Evolutionary conservation across 805 yeast genomes (phyloP), one percentile per base, ranked within the genome.

Genomic region (Candida broadrunensis): DNA sequence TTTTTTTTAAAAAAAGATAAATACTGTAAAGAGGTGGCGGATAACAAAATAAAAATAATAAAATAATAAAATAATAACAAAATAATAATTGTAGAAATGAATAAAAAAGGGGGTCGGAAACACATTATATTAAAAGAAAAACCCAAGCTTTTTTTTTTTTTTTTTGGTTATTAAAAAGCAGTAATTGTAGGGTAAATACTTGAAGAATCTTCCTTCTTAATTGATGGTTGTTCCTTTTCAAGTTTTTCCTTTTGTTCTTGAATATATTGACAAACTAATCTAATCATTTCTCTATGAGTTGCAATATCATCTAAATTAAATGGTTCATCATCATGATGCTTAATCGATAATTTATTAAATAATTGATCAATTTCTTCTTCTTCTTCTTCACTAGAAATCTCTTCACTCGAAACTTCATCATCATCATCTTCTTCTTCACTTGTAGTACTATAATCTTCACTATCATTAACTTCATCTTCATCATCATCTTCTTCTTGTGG

Each of bases 121-220:
- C n/a, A n/a, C n/a, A n/a, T n/a, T n/a, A n/a, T n/a, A n/a, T n/a
- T n/a, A n/a, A n/a, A n/a, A n/a, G n/a, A n/a, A n/a, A n/a, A n/a
- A n/a, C n/a, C n/a, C n/a, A n/a, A n/a, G n/a, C n/a, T n/a, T n/a
- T n/a, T n/a, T n/a, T n/a, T n/a, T n/a, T n/a, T n/a, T n/a, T n/a
- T n/a, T n/a, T n/a, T n/a, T n/a, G n/a, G 24, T n/a, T 9, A 11
- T 26, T 56, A 69, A 46, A 69, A 69, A 18, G 72, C 72, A 35
- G 71, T 55, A 35, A 70, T 67, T 24, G 63, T 56, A 26, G 75
- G 75, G 45, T 70, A 70, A 42, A 69, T 17, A 6, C 32, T 15
- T 4, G 32, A 29, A 15, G 17, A 14, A 19, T 35, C 44, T 43
- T 38, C 23, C 12, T 32, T n/a, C 17, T 29, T 17, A 21, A 13